phyloP scores from a whole-genome alignment of 1,284 basidiomycete species.

The Ceratobasidium sp. region DNA sequence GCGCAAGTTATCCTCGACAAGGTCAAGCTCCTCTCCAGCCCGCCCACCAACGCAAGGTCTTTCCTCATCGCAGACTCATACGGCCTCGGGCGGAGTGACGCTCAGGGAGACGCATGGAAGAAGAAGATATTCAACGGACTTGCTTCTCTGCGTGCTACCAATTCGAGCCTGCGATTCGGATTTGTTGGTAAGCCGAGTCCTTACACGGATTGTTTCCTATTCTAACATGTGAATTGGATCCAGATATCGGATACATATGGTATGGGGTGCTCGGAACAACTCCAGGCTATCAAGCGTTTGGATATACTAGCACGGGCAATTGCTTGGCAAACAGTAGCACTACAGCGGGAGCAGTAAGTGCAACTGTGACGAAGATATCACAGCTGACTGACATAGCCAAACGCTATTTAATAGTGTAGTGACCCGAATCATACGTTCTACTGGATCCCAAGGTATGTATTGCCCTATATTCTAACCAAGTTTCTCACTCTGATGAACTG shows the following conservation, averaged over 20 bases:
- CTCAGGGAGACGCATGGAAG: conserved; percentile 62
- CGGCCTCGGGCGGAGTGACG: conserved; percentile 60
- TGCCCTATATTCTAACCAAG: too few relatives aligned
- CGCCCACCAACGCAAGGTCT: conserved; percentile 62
- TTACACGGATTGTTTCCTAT: neutral
- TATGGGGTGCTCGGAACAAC: conserved; percentile 60
- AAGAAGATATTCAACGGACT: conserved; percentile 60
- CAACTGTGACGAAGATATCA: too few relatives aligned
- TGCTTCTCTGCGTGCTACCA: conserved; percentile 49
- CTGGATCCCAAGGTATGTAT: conserved; percentile 14
- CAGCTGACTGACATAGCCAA: neutral
- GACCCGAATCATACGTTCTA: neutral
- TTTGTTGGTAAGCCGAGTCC: conserved; percentile 55
- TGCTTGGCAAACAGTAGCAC: conserved; percentile 53
- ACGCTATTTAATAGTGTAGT: neutral
- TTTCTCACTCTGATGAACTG: too few relatives aligned
- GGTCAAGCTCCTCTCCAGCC: conserved; percentile 58
- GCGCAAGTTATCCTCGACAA: conserved; percentile 58
- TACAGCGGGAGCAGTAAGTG: conserved; percentile 29
- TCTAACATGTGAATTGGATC: neutral
- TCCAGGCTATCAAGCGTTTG: conserved; percentile 64
- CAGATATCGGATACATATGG: conserved; percentile 63
- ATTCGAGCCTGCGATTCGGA: conserved; percentile 58
- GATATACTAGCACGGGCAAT: conserved; percentile 60
- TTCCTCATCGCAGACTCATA: conserved; percentile 66